These are phyloP conservation scores for Cerrena zonata DNA, from an alignment of 1,284 basidiomycete species.

Conservation along the genomic window DNA sequence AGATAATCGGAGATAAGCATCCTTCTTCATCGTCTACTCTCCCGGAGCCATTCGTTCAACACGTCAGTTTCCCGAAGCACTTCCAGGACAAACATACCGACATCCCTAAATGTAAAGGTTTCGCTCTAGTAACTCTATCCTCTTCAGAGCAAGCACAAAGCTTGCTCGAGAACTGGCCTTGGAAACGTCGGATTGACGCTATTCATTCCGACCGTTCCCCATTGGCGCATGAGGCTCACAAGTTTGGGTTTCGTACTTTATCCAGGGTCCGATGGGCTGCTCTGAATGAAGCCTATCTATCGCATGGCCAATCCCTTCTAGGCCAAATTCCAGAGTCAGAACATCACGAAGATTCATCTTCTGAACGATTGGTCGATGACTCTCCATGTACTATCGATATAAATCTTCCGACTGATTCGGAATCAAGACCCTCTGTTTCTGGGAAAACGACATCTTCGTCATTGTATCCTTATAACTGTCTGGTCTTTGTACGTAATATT, in stretches of 20 bases:
- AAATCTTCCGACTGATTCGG: not conserved
- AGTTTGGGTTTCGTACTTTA: constrained; percentile 54
- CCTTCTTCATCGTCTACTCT: constrained; percentile 12
- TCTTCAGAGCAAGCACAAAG: constrained; percentile 33
- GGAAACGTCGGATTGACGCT: constrained; percentile 32
- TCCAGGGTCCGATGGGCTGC: constrained; percentile 55
- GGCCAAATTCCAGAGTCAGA: constrained; percentile 29
- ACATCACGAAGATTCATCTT: not conserved
- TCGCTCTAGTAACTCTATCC: constrained; percentile 59
- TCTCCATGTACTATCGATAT: not conserved
- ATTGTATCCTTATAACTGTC: constrained; percentile 56
- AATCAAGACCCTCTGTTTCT: not conserved
- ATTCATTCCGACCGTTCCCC: not conserved
- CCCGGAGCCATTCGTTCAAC: constrained; percentile 37
- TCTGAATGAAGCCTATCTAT: constrained; percentile 60
- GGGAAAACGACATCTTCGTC: constrained; percentile 21
- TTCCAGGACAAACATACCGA: constrained; percentile 51
- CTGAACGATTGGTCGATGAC: not conserved
- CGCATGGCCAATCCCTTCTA: constrained; percentile 48
- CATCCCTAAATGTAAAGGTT: constrained; percentile 59
- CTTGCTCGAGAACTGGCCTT: constrained; percentile 53
- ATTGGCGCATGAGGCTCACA: constrained; percentile 37
- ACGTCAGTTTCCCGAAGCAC: constrained; percentile 51
- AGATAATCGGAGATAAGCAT: constrained; percentile 30
- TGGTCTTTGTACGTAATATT: constrained; percentile 64